Percentiles rank a stretch among this genome's conserved stretches.
Conservation (phyloP, 768 basidiomycete species). For the Rickenella mellea region DNA sequence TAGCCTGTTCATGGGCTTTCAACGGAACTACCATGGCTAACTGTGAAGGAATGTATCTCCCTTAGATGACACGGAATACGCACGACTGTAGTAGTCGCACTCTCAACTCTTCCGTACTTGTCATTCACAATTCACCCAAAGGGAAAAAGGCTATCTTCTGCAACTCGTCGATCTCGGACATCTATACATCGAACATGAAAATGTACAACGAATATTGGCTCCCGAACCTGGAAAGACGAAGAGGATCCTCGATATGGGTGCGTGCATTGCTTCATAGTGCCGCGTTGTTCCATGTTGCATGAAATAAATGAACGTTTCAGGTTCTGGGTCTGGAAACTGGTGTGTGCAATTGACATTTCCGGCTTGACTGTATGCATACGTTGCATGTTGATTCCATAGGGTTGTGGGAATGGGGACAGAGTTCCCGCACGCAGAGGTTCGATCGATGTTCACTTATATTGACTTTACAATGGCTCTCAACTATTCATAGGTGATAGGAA, state of each 20-base stretch:
- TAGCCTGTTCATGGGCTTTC: neutral
- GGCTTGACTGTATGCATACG: neutral
- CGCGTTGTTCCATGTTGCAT: too few species aligned
- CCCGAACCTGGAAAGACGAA: neutral
- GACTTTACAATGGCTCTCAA: too few species aligned
- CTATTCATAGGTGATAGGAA: too few species aligned
- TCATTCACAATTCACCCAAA: neutral
- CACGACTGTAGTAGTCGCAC: neutral
- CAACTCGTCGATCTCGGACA: neutral
- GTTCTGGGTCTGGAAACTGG: neutral
- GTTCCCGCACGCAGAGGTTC: slow-evolving; percentile 1
- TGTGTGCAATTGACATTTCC: too few species aligned
- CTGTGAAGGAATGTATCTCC: neutral
- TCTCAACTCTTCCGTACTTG: neutral
- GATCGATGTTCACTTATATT: too few species aligned
- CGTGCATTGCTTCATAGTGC: neutral
- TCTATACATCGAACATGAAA: neutral
- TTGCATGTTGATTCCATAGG: neutral
- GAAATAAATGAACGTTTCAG: too few species aligned
- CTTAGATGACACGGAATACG: neutral
- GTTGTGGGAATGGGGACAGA: neutral
- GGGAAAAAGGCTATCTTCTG: slow-evolving; percentile 3
- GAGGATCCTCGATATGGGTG: neutral
- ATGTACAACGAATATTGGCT: neutral
- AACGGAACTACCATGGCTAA: too few species aligned